phyloP scores from a whole-genome alignment of 148 eudicot genomes.

The Beta vulgaris region DNA sequence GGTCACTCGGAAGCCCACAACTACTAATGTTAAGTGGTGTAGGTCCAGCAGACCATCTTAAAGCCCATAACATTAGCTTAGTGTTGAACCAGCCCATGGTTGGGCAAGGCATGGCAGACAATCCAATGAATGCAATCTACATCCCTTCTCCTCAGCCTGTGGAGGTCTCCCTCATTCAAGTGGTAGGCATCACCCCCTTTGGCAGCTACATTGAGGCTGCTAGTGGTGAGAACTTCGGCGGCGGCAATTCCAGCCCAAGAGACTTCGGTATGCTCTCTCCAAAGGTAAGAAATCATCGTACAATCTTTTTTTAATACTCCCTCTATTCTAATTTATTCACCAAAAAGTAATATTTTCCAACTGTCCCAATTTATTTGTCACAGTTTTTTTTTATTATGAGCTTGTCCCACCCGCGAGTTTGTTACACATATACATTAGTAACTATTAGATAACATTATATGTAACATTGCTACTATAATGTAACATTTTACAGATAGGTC shows the following conservation, averaged over 20 bases:
- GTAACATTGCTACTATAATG: background rate
- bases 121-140: slow-evolving; percentile 84
- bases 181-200: slow-evolving; percentile 70
- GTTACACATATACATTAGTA: no score
- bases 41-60: slow-evolving; percentile 61
- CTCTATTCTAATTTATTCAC: no score
- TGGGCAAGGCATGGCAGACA: slow-evolving; percentile 84
- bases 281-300: slow-evolving; percentile 47
- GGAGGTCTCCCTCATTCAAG: slow-evolving; percentile 79
- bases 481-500: slow-evolving; percentile 62
- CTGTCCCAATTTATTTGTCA: no score
- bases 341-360: no score
- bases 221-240: slow-evolving; percentile 65
- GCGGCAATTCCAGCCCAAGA: slow-evolving; percentile 15
- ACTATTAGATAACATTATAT: no score
- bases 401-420: no score
- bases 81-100: slow-evolving; percentile 61
- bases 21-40: slow-evolving; percentile 81
- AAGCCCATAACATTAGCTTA: slow-evolving; percentile 62
- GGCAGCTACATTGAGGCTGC: slow-evolving; percentile 89
- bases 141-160: slow-evolving; percentile 77
- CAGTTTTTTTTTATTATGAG: no score
- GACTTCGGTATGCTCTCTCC: slow-evolving; percentile 93
- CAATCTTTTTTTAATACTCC: no score
- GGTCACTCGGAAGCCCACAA: slow-evolving; percentile 94